Percentiles rank a stretch among this genome's conserved stretches.
Conservation (phyloP, 108 stramenopile species). For the Pseudonitzschia multiseries region DNA sequence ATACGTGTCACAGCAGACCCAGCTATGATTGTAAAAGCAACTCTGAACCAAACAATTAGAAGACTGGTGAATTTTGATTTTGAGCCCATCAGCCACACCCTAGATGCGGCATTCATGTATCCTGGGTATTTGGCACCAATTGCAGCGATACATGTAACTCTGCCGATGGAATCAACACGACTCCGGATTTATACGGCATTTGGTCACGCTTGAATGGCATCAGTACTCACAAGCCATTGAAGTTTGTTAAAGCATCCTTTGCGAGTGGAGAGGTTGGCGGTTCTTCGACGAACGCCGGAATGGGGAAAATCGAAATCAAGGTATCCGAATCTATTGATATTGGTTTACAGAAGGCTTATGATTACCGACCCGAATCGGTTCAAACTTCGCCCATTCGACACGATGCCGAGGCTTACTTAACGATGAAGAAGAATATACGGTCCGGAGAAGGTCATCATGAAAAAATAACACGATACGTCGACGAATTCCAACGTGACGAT, state of each 20-base stretch:
- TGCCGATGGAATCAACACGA: too few species aligned
- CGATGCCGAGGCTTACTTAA: background rate
- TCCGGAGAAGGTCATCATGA: background rate
- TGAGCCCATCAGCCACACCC: too few species aligned
- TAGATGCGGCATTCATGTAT: too few species aligned
- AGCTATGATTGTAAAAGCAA: too few species aligned
- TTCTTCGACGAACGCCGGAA: background rate
- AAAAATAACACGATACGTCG: background rate
- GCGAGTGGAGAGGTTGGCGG: background rate
- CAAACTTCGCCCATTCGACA: background rate
- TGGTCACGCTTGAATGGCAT: background rate
- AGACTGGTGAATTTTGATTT: too few species aligned
- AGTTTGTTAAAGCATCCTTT: constrained; percentile 7
- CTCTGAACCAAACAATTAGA: too few species aligned
- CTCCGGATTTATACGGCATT: background rate
- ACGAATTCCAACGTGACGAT: background rate
- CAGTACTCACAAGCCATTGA: background rate
- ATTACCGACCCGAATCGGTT: background rate
- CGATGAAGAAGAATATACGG: constrained; percentile 7
- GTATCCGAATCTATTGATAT: background rate
- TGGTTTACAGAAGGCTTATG: background rate
- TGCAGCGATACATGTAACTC: too few species aligned
- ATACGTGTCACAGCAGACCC: too few species aligned
- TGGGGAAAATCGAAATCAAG: background rate
- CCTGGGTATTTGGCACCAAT: too few species aligned